These are phyloP conservation scores for Epithele typhae DNA, from an alignment of 768 basidiomycete species.

Conservation along the genomic window DNA sequence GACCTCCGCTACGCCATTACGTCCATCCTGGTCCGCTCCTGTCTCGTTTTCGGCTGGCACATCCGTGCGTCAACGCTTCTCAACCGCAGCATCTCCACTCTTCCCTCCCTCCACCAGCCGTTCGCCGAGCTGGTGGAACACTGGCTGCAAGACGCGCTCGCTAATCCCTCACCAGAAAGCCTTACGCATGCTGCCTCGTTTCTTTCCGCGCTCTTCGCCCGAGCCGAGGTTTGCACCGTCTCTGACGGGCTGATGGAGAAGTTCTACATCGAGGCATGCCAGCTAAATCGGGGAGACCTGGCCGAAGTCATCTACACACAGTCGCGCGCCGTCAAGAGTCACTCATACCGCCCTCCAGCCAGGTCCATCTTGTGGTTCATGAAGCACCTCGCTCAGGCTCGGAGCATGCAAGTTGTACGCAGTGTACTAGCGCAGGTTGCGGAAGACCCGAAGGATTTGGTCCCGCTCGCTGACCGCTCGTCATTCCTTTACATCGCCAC, in stretches of 20 bases:
- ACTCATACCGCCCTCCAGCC: slow-evolving; percentile 38
- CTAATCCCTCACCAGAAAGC: neutral
- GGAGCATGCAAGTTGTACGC: slow-evolving; percentile 43
- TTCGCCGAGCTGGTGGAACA: slow-evolving; percentile 4
- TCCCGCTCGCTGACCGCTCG: slow-evolving; percentile 44
- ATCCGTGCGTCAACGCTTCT: slow-evolving; percentile 38
- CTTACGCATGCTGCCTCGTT: neutral
- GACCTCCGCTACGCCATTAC: slow-evolving; percentile 46
- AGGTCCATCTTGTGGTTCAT: slow-evolving; percentile 53
- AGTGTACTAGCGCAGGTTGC: slow-evolving; percentile 47
- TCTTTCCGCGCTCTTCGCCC: slow-evolving; percentile 20
- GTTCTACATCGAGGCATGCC: slow-evolving; percentile 17
- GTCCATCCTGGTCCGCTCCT: slow-evolving; percentile 46
- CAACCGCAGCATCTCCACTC: neutral
- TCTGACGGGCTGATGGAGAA: slow-evolving; percentile 39
- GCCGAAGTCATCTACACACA: slow-evolving; percentile 45
- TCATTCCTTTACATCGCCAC: slow-evolving; percentile 46
- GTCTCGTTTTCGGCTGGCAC: slow-evolving; percentile 53
- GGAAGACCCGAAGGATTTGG: slow-evolving; percentile 32
- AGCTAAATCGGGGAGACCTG: slow-evolving; percentile 22
- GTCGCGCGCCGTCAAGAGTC: slow-evolving; percentile 33
- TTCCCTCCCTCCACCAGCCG: neutral
- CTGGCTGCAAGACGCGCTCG: slow-evolving; percentile 4
- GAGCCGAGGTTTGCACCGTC: slow-evolving; percentile 19
- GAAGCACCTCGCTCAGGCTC: slow-evolving; percentile 36